Conservation (phyloP, 257 asterid genomes). For the Phtheirospermum japonicum region DNA sequence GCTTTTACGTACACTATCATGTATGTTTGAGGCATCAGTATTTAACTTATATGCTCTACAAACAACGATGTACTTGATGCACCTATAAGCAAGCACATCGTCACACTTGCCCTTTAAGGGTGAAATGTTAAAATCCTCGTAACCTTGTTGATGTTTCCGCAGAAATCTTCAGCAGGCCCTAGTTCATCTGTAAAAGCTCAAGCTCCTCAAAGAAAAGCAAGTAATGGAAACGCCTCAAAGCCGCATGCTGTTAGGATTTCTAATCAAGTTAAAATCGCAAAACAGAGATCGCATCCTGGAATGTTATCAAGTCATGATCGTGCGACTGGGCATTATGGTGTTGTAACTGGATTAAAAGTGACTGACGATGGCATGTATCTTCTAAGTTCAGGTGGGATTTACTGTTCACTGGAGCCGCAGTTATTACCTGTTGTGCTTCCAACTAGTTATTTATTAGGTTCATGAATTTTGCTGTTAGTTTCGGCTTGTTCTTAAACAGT, state of each 20-base stretch:
- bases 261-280: conserved; percentile 54
- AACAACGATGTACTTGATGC: conserved; percentile 4
- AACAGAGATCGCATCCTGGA: conserved; percentile 95
- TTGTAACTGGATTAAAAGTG: conserved; percentile 77
- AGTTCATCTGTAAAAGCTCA: conserved; percentile 44
- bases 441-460: conserved; percentile 7
- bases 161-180: conserved; percentile 59
- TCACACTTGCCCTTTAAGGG: conserved; percentile 4
- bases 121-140: conserved; percentile 14
- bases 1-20: neutral
- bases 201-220: conserved; percentile 55
- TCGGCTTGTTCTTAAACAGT: conserved; percentile 9
- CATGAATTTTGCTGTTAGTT: conserved; percentile 2
- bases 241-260: conserved; percentile 43
- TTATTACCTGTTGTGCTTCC: conserved; percentile 3
- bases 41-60: conserved; percentile 8
- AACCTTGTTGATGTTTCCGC: conserved; percentile 31
- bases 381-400: conserved; percentile 82
- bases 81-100: conserved; percentile 6
- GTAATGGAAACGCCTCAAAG: conserved; percentile 49
- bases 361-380: conserved; percentile 95
- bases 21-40: neutral
- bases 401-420: conserved; percentile 12
- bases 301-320: conserved; percentile 88
- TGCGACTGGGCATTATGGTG: conserved; percentile 95